Conservation (phyloP, 345 rosid genomes). For the Citrus hindsii region DNA sequence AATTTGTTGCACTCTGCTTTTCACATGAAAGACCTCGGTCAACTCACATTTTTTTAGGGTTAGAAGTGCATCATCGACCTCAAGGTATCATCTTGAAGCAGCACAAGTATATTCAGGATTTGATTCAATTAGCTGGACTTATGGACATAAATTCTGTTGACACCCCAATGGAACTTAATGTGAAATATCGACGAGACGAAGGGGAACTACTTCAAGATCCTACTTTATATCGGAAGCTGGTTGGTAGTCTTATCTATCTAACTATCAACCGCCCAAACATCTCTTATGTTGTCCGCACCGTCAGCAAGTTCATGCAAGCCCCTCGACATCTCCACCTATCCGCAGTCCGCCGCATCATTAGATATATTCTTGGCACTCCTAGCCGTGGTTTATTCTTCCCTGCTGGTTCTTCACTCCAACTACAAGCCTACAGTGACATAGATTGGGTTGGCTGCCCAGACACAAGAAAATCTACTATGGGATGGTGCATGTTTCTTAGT, state of each 20-base stretch:
- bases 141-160: background rate
- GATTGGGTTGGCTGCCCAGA: background rate
- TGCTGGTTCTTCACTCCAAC: background rate
- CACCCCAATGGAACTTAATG: background rate
- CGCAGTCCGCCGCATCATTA: background rate
- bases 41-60: background rate
- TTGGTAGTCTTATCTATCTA: background rate
- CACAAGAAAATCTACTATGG: background rate
- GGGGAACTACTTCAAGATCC: too few species aligned
- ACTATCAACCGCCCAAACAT: background rate
- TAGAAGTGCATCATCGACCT: background rate
- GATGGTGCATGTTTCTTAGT: background rate
- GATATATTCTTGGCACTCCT: background rate
- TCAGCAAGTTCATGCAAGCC: conserved; percentile 4
- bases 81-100: background rate
- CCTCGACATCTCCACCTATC: background rate
- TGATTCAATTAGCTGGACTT: background rate
- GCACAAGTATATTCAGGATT: background rate
- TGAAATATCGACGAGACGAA: background rate
- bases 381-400: background rate
- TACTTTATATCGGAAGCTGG: background rate
- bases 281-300: background rate
- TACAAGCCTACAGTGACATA: background rate
- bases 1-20: background rate
- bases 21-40: background rate